Evolutionary conservation across 1,139 yeast genomes (phyloP).

Genomic region (Scheffersomyces segobiensis): DNA sequence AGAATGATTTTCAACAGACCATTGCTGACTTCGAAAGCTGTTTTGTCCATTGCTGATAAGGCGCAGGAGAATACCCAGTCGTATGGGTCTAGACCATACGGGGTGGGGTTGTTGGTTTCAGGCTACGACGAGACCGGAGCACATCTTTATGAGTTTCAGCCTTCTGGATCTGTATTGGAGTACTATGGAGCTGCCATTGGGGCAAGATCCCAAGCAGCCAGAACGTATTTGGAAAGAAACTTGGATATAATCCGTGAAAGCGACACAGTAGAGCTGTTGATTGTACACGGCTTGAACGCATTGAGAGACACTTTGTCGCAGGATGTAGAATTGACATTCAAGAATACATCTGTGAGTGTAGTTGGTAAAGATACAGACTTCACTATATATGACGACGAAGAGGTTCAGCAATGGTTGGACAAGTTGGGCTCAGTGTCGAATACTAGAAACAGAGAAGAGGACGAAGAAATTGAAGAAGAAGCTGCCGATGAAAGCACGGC

Average conservation of each 20-base stretch:
- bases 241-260: conserved; percentile 63
- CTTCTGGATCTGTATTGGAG: conserved; percentile 91
- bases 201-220: conserved; percentile 97
- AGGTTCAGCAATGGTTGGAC: conserved; percentile 78
- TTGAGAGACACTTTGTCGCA: conserved; percentile 92
- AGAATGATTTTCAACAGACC: conserved; percentile 86
- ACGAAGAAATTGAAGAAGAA: conserved; percentile 37
- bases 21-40: conserved; percentile 83
- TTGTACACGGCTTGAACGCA: conserved; percentile 87
- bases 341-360: conserved; percentile 87
- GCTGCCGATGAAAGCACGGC: conserved; percentile 19
- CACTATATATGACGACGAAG: conserved; percentile 81
- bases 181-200: conserved; percentile 95
- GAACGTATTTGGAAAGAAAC: conserved; percentile 90
- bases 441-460: conserved; percentile 46
- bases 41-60: conserved; percentile 85
- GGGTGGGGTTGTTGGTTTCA: conserved; percentile 90
- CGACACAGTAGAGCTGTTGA: conserved; percentile 68
- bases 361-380: conserved; percentile 82
- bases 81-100: conserved; percentile 96
- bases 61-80: conserved; percentile 97
- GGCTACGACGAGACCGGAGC: conserved; percentile 95
- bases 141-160: conserved; percentile 92
- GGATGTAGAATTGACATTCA: conserved; percentile 83
- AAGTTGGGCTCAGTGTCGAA: conserved; percentile 62